A percentile compares a stretch with the other conserved stretches of the same genome.
phyloP scores from a whole-genome alignment of 345 rosid species.

The Populus tremula region DNA sequence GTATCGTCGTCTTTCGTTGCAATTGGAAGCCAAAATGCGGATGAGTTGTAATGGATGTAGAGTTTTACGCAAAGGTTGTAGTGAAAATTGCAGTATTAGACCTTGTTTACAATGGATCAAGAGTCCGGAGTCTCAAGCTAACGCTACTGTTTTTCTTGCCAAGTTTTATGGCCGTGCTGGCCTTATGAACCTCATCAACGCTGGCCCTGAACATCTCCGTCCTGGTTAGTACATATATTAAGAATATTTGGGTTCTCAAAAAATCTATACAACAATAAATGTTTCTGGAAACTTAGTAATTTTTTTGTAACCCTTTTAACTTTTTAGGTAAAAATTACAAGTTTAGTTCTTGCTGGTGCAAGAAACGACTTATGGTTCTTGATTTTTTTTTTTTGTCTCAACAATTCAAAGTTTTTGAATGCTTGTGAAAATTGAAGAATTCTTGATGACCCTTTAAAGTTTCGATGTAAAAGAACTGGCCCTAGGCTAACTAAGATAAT shows the following conservation, averaged over 20 bases:
- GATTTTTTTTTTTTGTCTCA: not conserved
- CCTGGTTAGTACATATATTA: constrained; percentile 51
- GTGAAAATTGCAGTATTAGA: constrained; percentile 82
- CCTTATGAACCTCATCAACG: constrained; percentile 91
- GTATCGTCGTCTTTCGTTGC: not conserved
- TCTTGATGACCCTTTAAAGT: not conserved
- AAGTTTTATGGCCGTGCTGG: constrained; percentile 98
- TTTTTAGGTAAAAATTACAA: not conserved
- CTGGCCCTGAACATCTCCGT: constrained; percentile 91
- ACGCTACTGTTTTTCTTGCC: constrained; percentile 96
- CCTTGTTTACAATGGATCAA: constrained; percentile 99
- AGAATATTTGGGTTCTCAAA: not conserved
- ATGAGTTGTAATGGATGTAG: constrained; percentile 99
- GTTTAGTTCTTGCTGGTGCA: not conserved
- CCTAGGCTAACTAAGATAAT: no score
- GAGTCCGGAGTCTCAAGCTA: constrained; percentile 78
- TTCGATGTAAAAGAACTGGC: not conserved
- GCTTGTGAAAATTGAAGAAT: not conserved
- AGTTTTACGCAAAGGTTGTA: constrained; percentile 92
- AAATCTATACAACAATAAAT: not conserved
- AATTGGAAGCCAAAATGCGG: constrained; percentile 21
- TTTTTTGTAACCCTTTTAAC: not conserved
- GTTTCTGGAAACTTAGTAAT: not conserved
- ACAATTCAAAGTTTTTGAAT: not conserved
- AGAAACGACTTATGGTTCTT: not conserved